Evolutionary conservation across 352 stramenopile genomes (phyloP).

Genomic region (Globisporangium megalacanthum): DNA sequence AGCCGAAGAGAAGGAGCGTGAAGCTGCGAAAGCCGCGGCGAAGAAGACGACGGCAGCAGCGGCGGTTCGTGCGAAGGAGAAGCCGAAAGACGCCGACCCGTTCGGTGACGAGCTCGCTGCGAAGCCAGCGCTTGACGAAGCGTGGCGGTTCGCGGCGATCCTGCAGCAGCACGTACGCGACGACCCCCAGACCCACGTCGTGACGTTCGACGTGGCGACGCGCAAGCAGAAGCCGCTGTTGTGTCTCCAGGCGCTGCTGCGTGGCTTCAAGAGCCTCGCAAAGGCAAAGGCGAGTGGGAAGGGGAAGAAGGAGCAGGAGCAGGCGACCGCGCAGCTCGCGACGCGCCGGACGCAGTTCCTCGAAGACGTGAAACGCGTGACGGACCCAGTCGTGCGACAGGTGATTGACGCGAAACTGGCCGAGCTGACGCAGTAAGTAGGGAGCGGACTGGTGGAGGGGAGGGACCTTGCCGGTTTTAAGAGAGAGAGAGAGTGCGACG

Average conservation of each 20-base stretch:
- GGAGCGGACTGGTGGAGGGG: not conserved
- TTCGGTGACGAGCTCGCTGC: conserved; percentile 61
- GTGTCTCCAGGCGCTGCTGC: conserved; percentile 73
- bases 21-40: conserved; percentile 54
- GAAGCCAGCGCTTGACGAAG: conserved; percentile 67
- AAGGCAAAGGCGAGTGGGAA: conserved; percentile 9
- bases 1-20: conserved; percentile 61
- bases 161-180: conserved; percentile 54
- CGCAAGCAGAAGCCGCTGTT: conserved; percentile 72
- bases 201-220: conserved; percentile 69
- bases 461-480: not conserved
- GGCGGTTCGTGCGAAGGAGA: conserved; percentile 34
- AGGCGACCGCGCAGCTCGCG: conserved; percentile 28
- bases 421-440: conserved; percentile 47
- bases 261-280: conserved; percentile 33
- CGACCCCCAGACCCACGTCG: conserved; percentile 64
- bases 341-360: conserved; percentile 35
- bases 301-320: too few species aligned
- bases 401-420: conserved; percentile 58
- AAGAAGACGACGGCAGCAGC: conserved; percentile 48
- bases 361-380: conserved; percentile 47
- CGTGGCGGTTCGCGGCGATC: conserved; percentile 72
- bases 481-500: not conserved
- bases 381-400: conserved; percentile 51
- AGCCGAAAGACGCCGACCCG: conserved; percentile 61